These are phyloP conservation scores for Ceratocystis eucalypticola DNA, from an alignment of 2,329 filamentous ascomycete species.

Conservation along the genomic window DNA sequence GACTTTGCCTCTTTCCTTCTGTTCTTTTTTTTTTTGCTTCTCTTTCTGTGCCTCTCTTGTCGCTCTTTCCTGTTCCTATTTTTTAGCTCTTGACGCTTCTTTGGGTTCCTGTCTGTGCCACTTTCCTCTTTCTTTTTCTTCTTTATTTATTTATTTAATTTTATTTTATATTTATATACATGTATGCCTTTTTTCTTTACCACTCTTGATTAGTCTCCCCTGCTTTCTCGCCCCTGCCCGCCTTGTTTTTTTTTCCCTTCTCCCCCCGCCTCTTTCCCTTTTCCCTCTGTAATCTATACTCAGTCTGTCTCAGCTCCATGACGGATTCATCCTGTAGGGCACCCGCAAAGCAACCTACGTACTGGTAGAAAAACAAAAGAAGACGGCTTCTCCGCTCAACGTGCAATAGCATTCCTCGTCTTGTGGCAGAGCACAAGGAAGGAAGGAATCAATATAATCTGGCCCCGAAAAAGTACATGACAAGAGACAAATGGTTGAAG, in stretches of 20 bases:
- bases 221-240: not conserved
- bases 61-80: not conserved
- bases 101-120: not conserved
- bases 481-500: not conserved
- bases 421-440: no score
- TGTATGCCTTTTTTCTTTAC: not conserved
- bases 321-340: not conserved
- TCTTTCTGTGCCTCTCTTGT: slow-evolving; percentile 5
- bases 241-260: not conserved
- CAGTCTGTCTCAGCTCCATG: not conserved
- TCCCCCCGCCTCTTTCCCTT: not conserved
- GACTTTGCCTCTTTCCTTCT: not conserved
- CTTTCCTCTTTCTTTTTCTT: not conserved
- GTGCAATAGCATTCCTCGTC: no score
- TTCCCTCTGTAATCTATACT: not conserved
- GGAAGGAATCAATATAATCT: no score
- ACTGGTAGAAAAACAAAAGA: no score
- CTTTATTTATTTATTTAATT: not conserved
- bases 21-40: not conserved
- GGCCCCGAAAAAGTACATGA: no score
- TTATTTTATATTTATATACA: not conserved
- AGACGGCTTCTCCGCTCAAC: no score
- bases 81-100: not conserved
- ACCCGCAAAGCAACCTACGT: not conserved
- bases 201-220: not conserved